Evolutionary conservation across 192 early-diverging fungal species (phyloP).

Genomic region (Haplosporangium gracile): DNA sequence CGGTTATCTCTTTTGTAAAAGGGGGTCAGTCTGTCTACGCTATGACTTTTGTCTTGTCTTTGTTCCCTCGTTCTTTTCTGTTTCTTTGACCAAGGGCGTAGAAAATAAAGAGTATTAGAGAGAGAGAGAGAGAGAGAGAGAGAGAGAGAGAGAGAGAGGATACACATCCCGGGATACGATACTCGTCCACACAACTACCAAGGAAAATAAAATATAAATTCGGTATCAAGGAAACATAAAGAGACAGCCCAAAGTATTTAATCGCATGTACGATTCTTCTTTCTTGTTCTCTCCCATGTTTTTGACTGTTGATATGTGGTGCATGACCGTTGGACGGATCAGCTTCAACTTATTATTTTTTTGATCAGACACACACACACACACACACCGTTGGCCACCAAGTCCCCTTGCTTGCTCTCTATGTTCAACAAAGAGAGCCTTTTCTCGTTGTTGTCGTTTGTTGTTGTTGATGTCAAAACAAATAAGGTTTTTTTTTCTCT

Average conservation of each 20-base stretch:
- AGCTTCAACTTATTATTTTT: too few relatives aligned
- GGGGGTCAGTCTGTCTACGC: neutral
- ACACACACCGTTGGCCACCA: too few relatives aligned
- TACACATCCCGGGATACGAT: neutral
- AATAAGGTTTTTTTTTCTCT: neutral
- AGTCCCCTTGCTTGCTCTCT: neutral
- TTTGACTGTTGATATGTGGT: neutral
- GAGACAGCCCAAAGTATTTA: neutral
- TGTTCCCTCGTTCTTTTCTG: too few relatives aligned
- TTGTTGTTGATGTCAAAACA: neutral
- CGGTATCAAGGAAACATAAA: neutral
- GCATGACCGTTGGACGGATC: neutral
- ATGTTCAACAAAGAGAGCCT: neutral
- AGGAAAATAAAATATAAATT: neutral
- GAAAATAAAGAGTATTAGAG: neutral
- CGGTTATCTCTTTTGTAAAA: neutral
- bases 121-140: neutral
- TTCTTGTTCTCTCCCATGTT: neutral
- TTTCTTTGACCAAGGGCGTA: neutral
- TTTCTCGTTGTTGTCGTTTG: too few relatives aligned
- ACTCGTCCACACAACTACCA: neutral
- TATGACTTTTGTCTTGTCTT: neutral
- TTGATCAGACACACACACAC: too few relatives aligned
- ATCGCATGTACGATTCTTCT: neutral
- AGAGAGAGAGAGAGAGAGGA: neutral